These are phyloP conservation scores for Claviceps sp. DNA, from an alignment of 2,329 filamentous ascomycete genomes.

Conservation along the genomic window DNA sequence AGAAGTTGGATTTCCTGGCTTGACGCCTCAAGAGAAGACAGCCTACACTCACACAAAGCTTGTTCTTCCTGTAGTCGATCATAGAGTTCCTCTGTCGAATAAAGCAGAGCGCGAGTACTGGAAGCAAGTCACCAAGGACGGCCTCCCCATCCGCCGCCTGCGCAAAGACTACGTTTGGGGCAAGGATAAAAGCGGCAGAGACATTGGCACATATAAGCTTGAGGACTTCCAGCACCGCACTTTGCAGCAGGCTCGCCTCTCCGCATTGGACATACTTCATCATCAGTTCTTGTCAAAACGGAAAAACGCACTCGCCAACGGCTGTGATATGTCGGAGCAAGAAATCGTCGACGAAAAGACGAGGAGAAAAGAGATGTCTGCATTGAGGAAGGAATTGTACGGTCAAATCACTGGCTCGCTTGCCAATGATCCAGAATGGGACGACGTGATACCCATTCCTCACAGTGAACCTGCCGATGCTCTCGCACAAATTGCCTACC, in stretches of 20 bases:
- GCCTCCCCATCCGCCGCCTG: constrained; percentile 33
- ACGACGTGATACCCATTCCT: constrained; percentile 70
- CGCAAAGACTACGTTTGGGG: constrained; percentile 33
- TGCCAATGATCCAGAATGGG: constrained; percentile 61
- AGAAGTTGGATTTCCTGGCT: constrained; percentile 28
- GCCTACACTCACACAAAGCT: constrained; percentile 34
- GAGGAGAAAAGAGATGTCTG: constrained; percentile 37
- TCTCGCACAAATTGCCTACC: constrained; percentile 85
- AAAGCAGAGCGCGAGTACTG: constrained; percentile 45
- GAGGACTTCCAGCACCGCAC: constrained; percentile 31
- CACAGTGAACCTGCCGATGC: constrained; percentile 73
- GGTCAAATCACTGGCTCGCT: constrained; percentile 31
- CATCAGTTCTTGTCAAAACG: constrained; percentile 28
- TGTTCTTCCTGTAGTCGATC: constrained; percentile 27
- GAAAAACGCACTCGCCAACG: constrained; percentile 15
- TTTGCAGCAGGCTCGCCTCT: constrained; percentile 28
- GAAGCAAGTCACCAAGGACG: constrained; percentile 40
- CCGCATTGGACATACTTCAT: constrained; percentile 30
- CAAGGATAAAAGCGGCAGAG: constrained; percentile 33
- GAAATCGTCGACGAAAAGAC: constrained; percentile 33
- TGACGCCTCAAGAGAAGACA: constrained; percentile 34
- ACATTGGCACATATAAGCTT: constrained; percentile 33
- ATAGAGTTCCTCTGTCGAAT: constrained; percentile 21
- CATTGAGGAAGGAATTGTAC: constrained; percentile 37
- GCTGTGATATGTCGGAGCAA: constrained; percentile 18